Evolutionary conservation across 441 rosid species (phyloP), one percentile per base, ranked within the genome.

Genomic region (Gossypium trilobum): DNA sequence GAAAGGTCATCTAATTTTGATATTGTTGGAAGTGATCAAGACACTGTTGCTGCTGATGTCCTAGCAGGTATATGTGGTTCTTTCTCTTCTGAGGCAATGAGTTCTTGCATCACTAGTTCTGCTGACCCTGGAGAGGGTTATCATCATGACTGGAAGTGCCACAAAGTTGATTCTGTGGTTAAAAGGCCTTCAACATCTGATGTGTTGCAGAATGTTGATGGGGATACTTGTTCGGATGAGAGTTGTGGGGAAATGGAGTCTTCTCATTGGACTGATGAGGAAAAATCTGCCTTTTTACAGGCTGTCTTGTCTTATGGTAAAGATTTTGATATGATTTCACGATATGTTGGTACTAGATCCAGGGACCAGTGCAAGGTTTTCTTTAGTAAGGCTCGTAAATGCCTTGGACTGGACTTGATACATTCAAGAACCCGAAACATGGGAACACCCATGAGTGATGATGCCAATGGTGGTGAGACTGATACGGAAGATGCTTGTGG

Each of bases 231-330:
- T 70, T 93, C 98, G 1, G 97, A 91, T 78, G 99, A 93, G 77
- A 93, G 97, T 80, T 86, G 92, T 74, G 93, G 89, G 79, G 96
- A 89, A 78, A 86, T 86, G 80, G 97, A 88, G 75, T 83, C 92
- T 74, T 58, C 84, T 74, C 90, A 89, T 78, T 96, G 98, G 99
- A 93, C 97, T 6, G 98, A 96, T 74, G 91, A 87, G 75, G 98
- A 96, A 72, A 90, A 91, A 75, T 85, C 90, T 56, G 68, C 82
- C 57, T 93, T 96, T 82, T 73, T 96, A 55, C 89, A 77, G 74
- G 97, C 96, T 6, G 83, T 93, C 36, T 86, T 93, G 8, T 69
- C 82, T n/a, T 89, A 85, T 73, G 99, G 99, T 10, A 96, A 96
- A 83, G 91, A 96, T 87, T 96, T 96, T 85, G 81, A 80, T 5